A percentile compares a stretch with the other conserved stretches of the same genome.
Evolutionary conservation across 805 yeast species (phyloP).

Genomic region (Cyberlindnera bimundalis): DNA sequence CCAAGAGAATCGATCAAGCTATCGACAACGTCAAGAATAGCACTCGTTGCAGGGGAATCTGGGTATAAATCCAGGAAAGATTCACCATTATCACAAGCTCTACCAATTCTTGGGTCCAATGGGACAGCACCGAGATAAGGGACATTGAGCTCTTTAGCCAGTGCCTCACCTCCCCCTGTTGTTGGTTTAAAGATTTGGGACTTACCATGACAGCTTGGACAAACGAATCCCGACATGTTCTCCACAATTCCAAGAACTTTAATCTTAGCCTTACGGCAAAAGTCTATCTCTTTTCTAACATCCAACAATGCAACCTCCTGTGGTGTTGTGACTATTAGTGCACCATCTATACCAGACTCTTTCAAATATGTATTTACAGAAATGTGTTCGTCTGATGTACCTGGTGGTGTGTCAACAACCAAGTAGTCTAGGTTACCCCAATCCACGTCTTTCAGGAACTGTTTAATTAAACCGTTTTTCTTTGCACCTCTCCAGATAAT

Average conservation of each 20-base stretch:
- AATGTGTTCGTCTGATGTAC: conserved; percentile 96
- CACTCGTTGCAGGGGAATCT: conserved; percentile 89
- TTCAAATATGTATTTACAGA: conserved; percentile 84
- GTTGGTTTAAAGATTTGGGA: conserved; percentile 90
- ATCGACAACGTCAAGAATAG: conserved; percentile 82
- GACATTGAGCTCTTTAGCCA: conserved; percentile 75
- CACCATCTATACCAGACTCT: conserved; percentile 93
- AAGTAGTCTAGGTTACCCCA: conserved; percentile 91
- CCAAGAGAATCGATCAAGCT: conserved; percentile 55
- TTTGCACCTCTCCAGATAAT: conserved; percentile 98
- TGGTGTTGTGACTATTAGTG: conserved; percentile 91
- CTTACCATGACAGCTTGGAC: conserved; percentile 90
- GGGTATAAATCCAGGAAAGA: conserved; percentile 80
- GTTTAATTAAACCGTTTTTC: conserved; percentile 89
- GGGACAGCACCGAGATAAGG: conserved; percentile 92
- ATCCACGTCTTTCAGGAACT: conserved; percentile 88
- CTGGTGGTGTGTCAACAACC: conserved; percentile 96
- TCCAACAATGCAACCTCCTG: conserved; percentile 95
- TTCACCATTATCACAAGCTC: conserved; percentile 81
- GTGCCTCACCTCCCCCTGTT: conserved; percentile 90
- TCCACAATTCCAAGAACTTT: conserved; percentile 87
- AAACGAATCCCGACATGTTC: conserved; percentile 97
- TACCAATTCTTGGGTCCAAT: conserved; percentile 91
- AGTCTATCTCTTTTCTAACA: conserved; percentile 93
- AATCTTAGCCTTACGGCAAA: conserved; percentile 88